Percentiles rank a stretch among this genome's conserved stretches.
Evolutionary conservation across 306 rosid species (phyloP).

Genomic region (Dryas alaskensis): DNA sequence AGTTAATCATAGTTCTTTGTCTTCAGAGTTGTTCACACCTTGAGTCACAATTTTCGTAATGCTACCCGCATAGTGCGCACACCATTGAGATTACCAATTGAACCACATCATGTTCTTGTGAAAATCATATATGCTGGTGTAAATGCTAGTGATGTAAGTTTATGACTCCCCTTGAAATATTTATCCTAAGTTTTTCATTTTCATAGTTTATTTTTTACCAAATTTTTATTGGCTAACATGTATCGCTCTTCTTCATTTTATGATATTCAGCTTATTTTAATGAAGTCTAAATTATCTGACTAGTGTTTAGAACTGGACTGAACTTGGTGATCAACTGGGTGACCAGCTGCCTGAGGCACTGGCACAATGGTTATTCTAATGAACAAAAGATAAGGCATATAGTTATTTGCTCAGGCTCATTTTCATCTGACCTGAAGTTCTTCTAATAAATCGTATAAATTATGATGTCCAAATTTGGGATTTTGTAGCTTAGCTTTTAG

Average conservation of each 20-base stretch:
- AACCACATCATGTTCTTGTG: conserved; percentile 66
- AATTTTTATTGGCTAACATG: not conserved
- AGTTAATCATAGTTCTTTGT: conserved; percentile 15
- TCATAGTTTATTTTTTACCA: not conserved
- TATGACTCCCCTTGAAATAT: conserved; percentile 18
- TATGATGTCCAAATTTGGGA: too few species aligned
- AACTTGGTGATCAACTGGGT: conserved; percentile 9
- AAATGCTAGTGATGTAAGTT: conserved; percentile 98
- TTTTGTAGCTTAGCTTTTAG: too few species aligned
- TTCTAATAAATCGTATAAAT: too few species aligned
- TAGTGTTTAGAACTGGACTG: not conserved
- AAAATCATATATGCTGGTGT: conserved; percentile 93
- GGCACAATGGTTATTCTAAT: not conserved
- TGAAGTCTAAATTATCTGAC: not conserved
- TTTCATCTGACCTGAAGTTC: not conserved
- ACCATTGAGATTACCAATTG: conserved; percentile 69
- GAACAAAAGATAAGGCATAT: not conserved
- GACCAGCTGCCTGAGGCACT: conserved; percentile 12
- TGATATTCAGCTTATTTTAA: not conserved
- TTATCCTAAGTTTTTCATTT: not conserved
- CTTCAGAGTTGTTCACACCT: conserved; percentile 86
- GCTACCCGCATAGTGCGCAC: conserved; percentile 67
- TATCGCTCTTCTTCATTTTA: not conserved
- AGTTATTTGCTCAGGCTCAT: not conserved
- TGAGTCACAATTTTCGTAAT: conserved; percentile 79